Evolutionary conservation across 2,329 filamentous ascomycete species (phyloP).

Genomic region (Colletotrichum paranaense): DNA sequence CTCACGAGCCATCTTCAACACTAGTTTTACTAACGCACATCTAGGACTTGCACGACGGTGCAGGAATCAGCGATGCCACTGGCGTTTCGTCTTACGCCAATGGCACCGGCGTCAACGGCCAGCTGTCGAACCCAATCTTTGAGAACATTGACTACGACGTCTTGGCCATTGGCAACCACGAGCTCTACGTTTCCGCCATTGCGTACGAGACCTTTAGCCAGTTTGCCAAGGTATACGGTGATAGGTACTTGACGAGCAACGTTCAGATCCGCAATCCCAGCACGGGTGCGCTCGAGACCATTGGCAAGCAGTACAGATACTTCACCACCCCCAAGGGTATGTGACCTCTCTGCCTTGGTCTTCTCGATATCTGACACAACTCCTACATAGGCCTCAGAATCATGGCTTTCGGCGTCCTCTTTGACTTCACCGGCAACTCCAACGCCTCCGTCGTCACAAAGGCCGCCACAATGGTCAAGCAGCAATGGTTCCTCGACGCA

Average conservation of each 20-base stretch:
- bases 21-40: conserved; percentile 38
- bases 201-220: conserved; percentile 71
- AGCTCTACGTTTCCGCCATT: conserved; percentile 71
- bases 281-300: conserved; percentile 53
- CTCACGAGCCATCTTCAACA: neutral
- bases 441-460: conserved; percentile 71
- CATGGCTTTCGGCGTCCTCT: conserved; percentile 58
- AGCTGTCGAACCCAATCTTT: conserved; percentile 60
- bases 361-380: neutral
- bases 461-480: conserved; percentile 60
- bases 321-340: conserved; percentile 52
- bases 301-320: conserved; percentile 56
- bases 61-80: conserved; percentile 71
- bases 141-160: conserved; percentile 55
- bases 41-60: conserved; percentile 72
- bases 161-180: conserved; percentile 67
- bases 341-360: neutral
- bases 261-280: conserved; percentile 54
- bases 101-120: conserved; percentile 58
- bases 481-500: conserved; percentile 71
- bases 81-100: conserved; percentile 37
- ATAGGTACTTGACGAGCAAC: conserved; percentile 58
- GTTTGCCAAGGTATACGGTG: conserved; percentile 66
- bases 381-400: conserved; percentile 46
- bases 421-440: conserved; percentile 64